A percentile compares a stretch with the other conserved stretches of the same genome.
phyloP scores from a whole-genome alignment of 345 rosid genomes.

The Acer campestre region DNA sequence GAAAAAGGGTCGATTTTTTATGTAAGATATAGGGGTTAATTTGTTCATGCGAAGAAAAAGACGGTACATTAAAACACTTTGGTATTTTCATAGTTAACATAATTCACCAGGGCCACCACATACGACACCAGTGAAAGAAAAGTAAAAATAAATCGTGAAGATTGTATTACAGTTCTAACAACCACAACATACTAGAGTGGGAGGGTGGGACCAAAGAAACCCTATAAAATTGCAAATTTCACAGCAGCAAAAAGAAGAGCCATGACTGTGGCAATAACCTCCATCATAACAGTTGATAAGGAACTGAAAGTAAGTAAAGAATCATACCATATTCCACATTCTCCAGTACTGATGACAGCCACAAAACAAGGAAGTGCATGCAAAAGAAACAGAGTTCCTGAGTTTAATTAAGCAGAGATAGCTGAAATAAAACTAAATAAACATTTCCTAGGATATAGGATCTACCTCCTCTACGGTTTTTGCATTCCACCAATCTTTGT shows the following conservation, averaged over 20 bases:
- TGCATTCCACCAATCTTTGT: slow-evolving; percentile 99
- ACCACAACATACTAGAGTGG: too few species aligned
- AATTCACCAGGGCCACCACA: background rate
- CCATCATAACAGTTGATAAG: slow-evolving; percentile 3
- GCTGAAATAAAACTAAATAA: slow-evolving; percentile 19
- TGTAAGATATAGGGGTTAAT: too few species aligned
- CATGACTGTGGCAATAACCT: background rate
- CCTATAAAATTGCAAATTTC: too few species aligned
- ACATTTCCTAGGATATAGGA: slow-evolving; percentile 9
- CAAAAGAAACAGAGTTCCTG: slow-evolving; percentile 1
- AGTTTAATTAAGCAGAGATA: slow-evolving; percentile 20
- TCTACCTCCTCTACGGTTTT: slow-evolving; percentile 89
- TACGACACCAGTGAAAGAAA: background rate
- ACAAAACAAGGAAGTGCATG: slow-evolving; percentile 27
- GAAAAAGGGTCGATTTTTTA: too few species aligned
- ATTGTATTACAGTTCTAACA: too few species aligned
- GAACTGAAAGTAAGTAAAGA: slow-evolving; percentile 27
- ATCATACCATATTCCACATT: slow-evolving; percentile 98
- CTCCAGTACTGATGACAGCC: slow-evolving; percentile 87
- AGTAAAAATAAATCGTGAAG: background rate
- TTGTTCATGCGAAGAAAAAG: background rate
- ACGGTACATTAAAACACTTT: background rate
- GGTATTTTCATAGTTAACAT: background rate
- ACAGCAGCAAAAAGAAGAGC: too few species aligned
- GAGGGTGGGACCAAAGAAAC: too few species aligned